Evolutionary conservation across 2,329 filamentous ascomycete species (phyloP).

Genomic region (Aspergillus sp.): DNA sequence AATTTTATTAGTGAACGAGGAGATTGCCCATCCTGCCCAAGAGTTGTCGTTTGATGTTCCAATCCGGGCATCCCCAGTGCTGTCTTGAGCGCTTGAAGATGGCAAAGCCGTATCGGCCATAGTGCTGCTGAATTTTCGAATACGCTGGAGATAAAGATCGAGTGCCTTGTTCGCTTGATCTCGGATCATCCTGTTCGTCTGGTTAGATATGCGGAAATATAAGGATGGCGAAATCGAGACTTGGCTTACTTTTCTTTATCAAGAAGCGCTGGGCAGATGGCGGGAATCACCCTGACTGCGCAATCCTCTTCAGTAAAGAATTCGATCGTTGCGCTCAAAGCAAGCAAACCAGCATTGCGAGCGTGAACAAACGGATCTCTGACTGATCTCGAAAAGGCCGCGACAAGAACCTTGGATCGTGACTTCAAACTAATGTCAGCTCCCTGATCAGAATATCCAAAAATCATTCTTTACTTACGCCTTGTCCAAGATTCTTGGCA

Average conservation of each 20-base stretch:
- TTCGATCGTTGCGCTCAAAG: constrained; percentile 78
- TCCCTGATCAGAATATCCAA: neutral
- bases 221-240: neutral
- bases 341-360: constrained; percentile 81
- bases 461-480: constrained; percentile 31
- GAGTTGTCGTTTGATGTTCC: constrained; percentile 67
- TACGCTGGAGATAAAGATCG: constrained; percentile 76
- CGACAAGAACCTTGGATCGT: constrained; percentile 83
- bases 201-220: neutral
- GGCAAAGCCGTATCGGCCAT: constrained; percentile 80
- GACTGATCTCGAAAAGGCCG: constrained; percentile 83
- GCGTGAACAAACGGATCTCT: constrained; percentile 94
- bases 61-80: constrained; percentile 57
- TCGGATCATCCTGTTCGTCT: constrained; percentile 59
- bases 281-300: constrained; percentile 75
- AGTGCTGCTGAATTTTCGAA: constrained; percentile 69
- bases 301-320: constrained; percentile 87
- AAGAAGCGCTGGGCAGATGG: constrained; percentile 75
- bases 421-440: constrained; percentile 48
- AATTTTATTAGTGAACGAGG: constrained; percentile 94
- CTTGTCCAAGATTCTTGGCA: constrained; percentile 74
- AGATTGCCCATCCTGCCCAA: constrained; percentile 98
- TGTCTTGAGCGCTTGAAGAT: constrained; percentile 51
- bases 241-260: constrained; percentile 77
- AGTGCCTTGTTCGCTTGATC: constrained; percentile 88